Base-by-base conservation (phyloP, 2,329 filamentous ascomycete genomes). In the Colletotrichum cuscutae region DNA sequence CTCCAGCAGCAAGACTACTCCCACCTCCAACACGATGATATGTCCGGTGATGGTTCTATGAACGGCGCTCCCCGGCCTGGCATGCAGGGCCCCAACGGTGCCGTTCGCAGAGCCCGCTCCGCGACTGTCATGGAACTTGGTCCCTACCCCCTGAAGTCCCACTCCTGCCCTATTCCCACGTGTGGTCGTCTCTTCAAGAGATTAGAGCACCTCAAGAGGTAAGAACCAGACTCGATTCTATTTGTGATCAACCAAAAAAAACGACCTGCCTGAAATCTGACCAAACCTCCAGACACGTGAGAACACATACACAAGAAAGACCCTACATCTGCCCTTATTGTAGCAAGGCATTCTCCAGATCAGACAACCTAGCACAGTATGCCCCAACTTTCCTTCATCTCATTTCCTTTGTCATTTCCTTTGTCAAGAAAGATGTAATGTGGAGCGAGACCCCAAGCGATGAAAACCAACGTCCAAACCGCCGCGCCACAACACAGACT, bases 311-410 rank as follows among this genome's bases (percentile, higher is more conserved):
- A 69, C 97, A 99, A 89, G 97, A 99, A 88, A 94, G 96, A 86
- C 97, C 97, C 78, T 99, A 99, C 85, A 93, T 97, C 81, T 99
- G 97, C 90, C 94, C 94, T 78, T 93, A 97, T 84, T 99, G 97
- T 91, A 98, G 94, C 89, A 98, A 98, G 89, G 96, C 96, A 77
- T 99, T 99, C 84, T 98, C 97, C 73, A 90, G 97, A 85, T 98
- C 96, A 80, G 97, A 99, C 87, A 99, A 99, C 84, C 93, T 99
- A 85, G 97, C 97, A 83, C 97, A 99, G 94, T 97, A 95, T 85
- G 90, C 78, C 80, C 81, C 79, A 73, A 73, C 76, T 82, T 83
- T 85, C 79, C 76, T 83, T 80, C 75, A 74, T 79, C 75, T 82
- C 75, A 79, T 81, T 78, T 75, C 74, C 74, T 77, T 77, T 72